Percentiles rank a stretch among this genome's conserved stretches.
phyloP scores from a whole-genome alignment of 2,329 filamentous ascomycete species.

The Gaeumannomyces sp. region DNA sequence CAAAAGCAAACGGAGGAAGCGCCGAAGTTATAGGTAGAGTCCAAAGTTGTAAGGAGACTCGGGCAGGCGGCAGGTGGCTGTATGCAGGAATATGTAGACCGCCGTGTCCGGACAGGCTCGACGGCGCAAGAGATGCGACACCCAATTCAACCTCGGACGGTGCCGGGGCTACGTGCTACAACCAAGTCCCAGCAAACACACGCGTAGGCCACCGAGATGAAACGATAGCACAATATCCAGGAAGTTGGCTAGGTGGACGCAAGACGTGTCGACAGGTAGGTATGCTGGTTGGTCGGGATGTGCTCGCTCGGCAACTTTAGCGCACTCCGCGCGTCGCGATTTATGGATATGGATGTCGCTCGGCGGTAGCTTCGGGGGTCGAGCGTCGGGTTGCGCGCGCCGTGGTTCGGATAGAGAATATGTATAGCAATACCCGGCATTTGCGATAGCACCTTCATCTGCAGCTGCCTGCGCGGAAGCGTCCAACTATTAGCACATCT shows the following conservation, averaged over 20 bases:
- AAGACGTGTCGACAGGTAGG: background rate
- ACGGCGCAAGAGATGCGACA: too few species aligned
- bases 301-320: background rate
- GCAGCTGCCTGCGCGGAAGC: background rate
- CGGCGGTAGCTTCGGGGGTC: background rate
- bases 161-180: too few species aligned
- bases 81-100: too few species aligned
- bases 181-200: background rate
- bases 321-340: background rate
- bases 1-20: background rate
- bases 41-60: too few species aligned
- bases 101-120: too few species aligned
- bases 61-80: too few species aligned
- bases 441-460: background rate
- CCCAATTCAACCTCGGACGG: too few species aligned
- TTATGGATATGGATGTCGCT: background rate
- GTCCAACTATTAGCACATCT: background rate
- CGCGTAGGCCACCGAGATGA: background rate
- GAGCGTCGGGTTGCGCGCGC: background rate
- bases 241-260: too few species aligned
- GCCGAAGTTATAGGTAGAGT: too few species aligned
- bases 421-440: background rate
- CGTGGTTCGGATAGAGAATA: background rate
- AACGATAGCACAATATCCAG: background rate
- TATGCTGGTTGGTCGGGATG: too few species aligned